phyloP scores from a whole-genome alignment of 176 grass and related monocot species.

The Carex scoparia region DNA sequence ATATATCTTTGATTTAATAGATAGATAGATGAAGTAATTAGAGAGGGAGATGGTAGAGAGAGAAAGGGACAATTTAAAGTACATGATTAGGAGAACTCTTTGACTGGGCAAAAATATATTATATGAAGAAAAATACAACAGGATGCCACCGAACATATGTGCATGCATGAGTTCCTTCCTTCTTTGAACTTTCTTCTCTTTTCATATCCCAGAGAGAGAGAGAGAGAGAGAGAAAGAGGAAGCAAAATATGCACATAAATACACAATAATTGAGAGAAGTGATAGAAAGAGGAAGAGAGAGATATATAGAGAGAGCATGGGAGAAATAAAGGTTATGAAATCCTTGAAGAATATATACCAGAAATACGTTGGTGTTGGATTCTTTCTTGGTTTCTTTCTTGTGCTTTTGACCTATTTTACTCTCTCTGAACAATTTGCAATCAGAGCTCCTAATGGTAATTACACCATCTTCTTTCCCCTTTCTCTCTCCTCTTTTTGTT shows the following conservation, averaged over 20 bases:
- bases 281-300: not conserved
- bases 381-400: constrained; percentile 76
- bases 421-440: constrained; percentile 55
- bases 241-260: constrained; percentile 2
- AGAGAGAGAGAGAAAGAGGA: not conserved
- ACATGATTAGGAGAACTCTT: not conserved
- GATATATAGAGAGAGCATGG: constrained; percentile 22
- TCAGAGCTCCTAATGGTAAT: constrained; percentile 61
- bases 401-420: constrained; percentile 73
- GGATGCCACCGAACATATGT: constrained; percentile 2
- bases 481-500: not conserved
- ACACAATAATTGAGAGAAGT: constrained; percentile 17
- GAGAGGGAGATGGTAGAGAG: not conserved
- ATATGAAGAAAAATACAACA: constrained; percentile 1
- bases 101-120: not conserved
- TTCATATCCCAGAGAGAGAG: not conserved
- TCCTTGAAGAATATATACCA: constrained; percentile 42
- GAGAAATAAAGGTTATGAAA: constrained; percentile 48
- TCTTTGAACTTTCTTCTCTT: constrained; percentile 30
- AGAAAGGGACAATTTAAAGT: not conserved
- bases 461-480: not conserved
- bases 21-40: not conserved
- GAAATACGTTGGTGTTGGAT: constrained; percentile 46
- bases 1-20: not conserved
- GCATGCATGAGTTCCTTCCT: constrained; percentile 1